These are phyloP conservation scores for Cyclotella distinguenda DNA, from an alignment of 108 stramenopile genomes.

Conservation along the genomic window DNA sequence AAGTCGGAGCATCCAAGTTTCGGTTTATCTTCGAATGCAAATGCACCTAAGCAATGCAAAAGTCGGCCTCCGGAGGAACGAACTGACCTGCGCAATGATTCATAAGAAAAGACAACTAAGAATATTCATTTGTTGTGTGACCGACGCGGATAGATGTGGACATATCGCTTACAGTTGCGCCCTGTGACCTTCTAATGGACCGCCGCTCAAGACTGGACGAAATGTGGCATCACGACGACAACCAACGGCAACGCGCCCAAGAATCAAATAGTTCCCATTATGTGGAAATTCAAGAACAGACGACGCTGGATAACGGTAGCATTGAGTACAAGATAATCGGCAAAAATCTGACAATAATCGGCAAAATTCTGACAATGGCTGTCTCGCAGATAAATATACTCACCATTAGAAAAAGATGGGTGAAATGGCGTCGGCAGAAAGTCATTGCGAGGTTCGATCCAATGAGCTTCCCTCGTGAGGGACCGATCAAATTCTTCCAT, in stretches of 20 bases:
- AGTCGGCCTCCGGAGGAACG: constrained; percentile 38
- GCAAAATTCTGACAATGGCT: background rate
- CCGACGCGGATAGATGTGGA: no score
- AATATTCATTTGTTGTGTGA: no score
- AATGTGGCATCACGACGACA: constrained; percentile 45
- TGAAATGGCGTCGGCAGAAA: constrained; percentile 38
- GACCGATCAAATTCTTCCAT: constrained; percentile 43
- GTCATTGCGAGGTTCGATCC: constrained; percentile 45
- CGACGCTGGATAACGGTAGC: background rate
- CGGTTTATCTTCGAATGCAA: constrained; percentile 45
- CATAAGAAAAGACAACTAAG: no score
- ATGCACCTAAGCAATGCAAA: constrained; percentile 38
- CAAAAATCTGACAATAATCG: background rate
- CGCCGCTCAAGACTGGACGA: constrained; percentile 38
- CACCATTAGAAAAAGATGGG: constrained; percentile 33
- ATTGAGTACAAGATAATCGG: no score
- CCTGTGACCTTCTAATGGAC: constrained; percentile 43
- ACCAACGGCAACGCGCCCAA: constrained; percentile 45
- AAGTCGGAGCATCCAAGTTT: constrained; percentile 40
- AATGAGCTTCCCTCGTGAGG: constrained; percentile 32
- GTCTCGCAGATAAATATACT: background rate
- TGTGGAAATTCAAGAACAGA: constrained; percentile 43
- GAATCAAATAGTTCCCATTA: constrained; percentile 35
- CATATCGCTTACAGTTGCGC: constrained; percentile 16
- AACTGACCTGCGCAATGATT: constrained; percentile 9